Evolutionary conservation across 352 stramenopile species (phyloP).

Genomic region (Phytophthora litchii): DNA sequence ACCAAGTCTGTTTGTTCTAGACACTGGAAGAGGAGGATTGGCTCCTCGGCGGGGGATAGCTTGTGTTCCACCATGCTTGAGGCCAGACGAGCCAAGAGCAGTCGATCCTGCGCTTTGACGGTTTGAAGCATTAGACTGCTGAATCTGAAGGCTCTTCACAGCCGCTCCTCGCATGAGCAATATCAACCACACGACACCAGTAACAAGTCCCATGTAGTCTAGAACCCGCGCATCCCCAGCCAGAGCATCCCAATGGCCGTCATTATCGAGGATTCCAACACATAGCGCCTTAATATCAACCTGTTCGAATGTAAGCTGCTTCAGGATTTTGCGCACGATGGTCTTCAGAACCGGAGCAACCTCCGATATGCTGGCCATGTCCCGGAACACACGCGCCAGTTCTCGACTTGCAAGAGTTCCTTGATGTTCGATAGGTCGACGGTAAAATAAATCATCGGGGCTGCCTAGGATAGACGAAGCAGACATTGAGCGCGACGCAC

Average conservation of each 20-base stretch:
- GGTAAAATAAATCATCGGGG: slow-evolving; percentile 70
- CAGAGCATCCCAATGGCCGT: slow-evolving; percentile 74
- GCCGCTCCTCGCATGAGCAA: slow-evolving; percentile 77
- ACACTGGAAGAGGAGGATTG: slow-evolving; percentile 35
- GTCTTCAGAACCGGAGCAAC: slow-evolving; percentile 84
- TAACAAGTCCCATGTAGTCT: slow-evolving; percentile 84
- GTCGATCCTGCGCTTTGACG: slow-evolving; percentile 41
- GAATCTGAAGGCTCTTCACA: slow-evolving; percentile 88
- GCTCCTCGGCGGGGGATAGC: slow-evolving; percentile 57
- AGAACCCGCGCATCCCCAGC: slow-evolving; percentile 64
- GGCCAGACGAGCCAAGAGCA: slow-evolving; percentile 38
- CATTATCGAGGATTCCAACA: slow-evolving; percentile 76
- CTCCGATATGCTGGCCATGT: slow-evolving; percentile 76
- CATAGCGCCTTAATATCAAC: slow-evolving; percentile 84
- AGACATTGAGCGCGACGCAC: slow-evolving; percentile 50
- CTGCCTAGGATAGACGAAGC: slow-evolving; percentile 38
- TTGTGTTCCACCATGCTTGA: slow-evolving; percentile 61
- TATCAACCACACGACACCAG: slow-evolving; percentile 75
- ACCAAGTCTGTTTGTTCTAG: slow-evolving; percentile 34
- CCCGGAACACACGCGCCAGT: slow-evolving; percentile 78
- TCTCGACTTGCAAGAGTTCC: slow-evolving; percentile 72
- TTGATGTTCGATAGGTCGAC: slow-evolving; percentile 51
- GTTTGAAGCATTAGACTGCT: slow-evolving; percentile 60
- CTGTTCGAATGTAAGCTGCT: slow-evolving; percentile 82
- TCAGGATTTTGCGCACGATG: slow-evolving; percentile 85